A percentile compares a stretch with the other conserved stretches of the same genome.
Conservation (phyloP, 768 basidiomycete species). For the Leucogyrophana mollusca region DNA sequence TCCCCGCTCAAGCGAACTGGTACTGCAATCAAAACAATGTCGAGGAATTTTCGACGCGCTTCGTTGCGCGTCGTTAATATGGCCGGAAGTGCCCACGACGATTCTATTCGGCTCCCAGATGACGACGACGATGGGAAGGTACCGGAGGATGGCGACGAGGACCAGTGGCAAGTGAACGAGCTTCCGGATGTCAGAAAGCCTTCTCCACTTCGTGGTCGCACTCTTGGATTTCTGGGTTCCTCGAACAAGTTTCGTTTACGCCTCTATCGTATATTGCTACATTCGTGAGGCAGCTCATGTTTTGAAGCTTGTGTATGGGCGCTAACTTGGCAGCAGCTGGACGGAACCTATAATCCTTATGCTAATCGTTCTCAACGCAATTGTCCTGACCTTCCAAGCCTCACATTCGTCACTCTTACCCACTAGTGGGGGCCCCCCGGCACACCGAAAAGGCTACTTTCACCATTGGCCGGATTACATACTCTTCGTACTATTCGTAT, state of each 20-base stretch:
- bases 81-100: constrained; percentile 57
- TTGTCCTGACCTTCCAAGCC: constrained; percentile 80
- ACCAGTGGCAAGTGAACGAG: constrained; percentile 18
- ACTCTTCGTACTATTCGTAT: constrained; percentile 78
- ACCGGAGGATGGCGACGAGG: constrained; percentile 36
- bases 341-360: constrained; percentile 85
- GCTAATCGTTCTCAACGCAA: constrained; percentile 81
- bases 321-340: constrained; percentile 60
- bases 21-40: constrained; percentile 56
- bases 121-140: constrained; percentile 35
- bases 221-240: constrained; percentile 75
- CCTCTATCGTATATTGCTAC: constrained; percentile 68
- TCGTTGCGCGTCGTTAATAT: constrained; percentile 84
- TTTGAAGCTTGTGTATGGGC: constrained; percentile 1
- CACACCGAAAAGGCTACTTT: constrained; percentile 73
- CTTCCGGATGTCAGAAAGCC: constrained; percentile 42
- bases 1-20: constrained; percentile 65
- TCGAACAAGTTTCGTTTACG: constrained; percentile 59
- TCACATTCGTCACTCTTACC: constrained; percentile 57
- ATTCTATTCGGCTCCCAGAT: constrained; percentile 55
- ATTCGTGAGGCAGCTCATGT: constrained; percentile 55
- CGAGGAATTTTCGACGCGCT: constrained; percentile 56
- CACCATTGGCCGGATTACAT: constrained; percentile 86
- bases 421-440: constrained; percentile 34
- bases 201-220: constrained; percentile 68